These are phyloP conservation scores for Pleurotus citrinopileatus DNA, from an alignment of 768 basidiomycete genomes.

Conservation along the genomic window DNA sequence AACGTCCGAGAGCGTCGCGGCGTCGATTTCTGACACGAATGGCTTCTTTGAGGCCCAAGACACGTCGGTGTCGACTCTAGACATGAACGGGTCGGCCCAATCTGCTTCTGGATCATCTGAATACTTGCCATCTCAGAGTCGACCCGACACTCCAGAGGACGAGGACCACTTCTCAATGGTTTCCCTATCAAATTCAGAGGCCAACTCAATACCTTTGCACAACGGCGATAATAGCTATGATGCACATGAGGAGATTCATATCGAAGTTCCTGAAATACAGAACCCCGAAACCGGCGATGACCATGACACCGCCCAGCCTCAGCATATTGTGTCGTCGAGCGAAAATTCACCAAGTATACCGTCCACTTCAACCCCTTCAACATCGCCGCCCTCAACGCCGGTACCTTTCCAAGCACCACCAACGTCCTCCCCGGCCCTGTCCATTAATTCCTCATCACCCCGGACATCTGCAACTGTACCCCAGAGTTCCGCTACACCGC, in stretches of 20 bases:
- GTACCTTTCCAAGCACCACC: conserved; percentile 9
- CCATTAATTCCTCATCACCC: conserved; percentile 12
- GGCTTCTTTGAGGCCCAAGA: conserved; percentile 28
- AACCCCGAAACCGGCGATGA: neutral
- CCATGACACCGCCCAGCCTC: neutral
- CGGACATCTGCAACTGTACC: conserved; percentile 19
- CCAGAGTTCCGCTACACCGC: conserved; percentile 21
- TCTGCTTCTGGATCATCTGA: conserved; percentile 8
- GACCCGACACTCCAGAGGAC: conserved; percentile 1
- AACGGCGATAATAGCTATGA: neutral
- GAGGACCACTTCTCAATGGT: conserved; percentile 16
- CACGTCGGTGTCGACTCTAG: conserved; percentile 54
- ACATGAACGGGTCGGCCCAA: conserved; percentile 38
- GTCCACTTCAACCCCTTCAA: conserved; percentile 3
- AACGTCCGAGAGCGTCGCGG: conserved; percentile 28
- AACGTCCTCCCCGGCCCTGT: neutral
- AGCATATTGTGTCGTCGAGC: neutral
- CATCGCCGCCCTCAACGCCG: conserved; percentile 10
- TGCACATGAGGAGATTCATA: neutral
- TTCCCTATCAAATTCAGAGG: conserved; percentile 20
- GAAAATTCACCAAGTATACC: neutral
- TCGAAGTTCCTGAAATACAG: neutral
- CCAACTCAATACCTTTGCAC: neutral
- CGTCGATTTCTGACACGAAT: conserved; percentile 26
- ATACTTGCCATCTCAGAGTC: conserved; percentile 4